Conservation (phyloP, 257 asterid genomes). For the Solanum okadae region DNA sequence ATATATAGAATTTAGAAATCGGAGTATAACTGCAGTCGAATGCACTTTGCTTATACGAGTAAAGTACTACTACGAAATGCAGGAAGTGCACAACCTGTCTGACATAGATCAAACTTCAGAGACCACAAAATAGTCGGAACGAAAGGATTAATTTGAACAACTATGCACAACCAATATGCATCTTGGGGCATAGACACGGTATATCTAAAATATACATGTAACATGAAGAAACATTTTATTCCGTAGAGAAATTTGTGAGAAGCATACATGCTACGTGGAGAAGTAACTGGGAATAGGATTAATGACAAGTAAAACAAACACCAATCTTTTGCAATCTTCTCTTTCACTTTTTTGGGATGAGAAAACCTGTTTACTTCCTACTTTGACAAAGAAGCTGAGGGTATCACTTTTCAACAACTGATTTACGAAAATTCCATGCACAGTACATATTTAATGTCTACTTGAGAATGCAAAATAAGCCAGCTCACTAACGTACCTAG, state of each 20-base stretch:
- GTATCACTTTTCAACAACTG: neutral
- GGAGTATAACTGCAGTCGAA: neutral
- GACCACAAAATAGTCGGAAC: neutral
- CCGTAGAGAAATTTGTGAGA: neutral
- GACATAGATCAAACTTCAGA: neutral
- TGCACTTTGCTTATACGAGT: neutral
- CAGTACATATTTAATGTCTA: neutral
- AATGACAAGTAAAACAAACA: neutral
- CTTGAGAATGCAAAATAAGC: neutral
- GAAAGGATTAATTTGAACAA: neutral
- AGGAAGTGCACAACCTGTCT: neutral
- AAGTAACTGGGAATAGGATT: neutral
- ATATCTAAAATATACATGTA: neutral
- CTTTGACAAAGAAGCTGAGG: neutral
- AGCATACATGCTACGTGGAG: neutral
- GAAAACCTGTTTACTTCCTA: neutral
- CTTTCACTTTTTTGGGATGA: neutral
- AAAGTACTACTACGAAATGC: neutral
- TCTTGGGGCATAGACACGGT: neutral
- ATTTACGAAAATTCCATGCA: neutral
- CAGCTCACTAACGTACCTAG: conserved; percentile 38
- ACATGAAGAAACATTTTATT: neutral
- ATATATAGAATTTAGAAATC: neutral
- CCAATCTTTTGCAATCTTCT: neutral
- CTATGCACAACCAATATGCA: neutral